Evolutionary conservation across 1,284 basidiomycete genomes (phyloP), one percentile per base, ranked within the genome.

Genomic region (Fomitopsis schrenkii): DNA sequence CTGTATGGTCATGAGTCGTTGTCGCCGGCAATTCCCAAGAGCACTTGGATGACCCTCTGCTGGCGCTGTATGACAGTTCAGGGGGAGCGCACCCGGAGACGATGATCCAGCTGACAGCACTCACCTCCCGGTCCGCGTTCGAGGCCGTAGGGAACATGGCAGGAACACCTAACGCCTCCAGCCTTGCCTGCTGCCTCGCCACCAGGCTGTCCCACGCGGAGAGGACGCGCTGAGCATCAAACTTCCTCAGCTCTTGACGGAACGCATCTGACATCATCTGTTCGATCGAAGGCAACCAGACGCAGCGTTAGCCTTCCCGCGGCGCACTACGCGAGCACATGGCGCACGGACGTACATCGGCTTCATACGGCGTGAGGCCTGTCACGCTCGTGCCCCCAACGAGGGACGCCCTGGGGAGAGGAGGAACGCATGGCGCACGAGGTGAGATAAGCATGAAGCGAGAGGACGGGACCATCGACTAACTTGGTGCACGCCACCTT

Each of bases 201-300:
- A 87, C 72, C n/a, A 93, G 78, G 26, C 81, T 82, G 67, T 90
- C 90, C 90, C 91, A 93, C 10, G 88, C 87, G 8, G 83, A 77
- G 7, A 91, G 71, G 10, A 80, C 86, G 48, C 86, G 80, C 59
- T 90, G 84, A 15, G 67, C 67, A 67, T 93, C 89, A 68, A 92
- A 92, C 64, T 79, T 82, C 36, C 72, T 73, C 45, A 92, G 70
- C 64, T 91, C 89, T 66, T 79, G 82, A 59, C 80, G 82, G 72
- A 85, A 84, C n/a, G 79, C 79, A 55, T 82, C 80, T 57, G 80
- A 80, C 67, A 91, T 76, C 79, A 80, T 84, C 87, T 90, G 71
- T 54, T 59, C 35, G 38, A 57, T 53, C 44, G 15, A 57, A 12
- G 50, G 26, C n/a, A 5, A 15, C 46, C 46, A 48, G 40, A 54